Conservation (phyloP, 2,329 filamentous ascomycete genomes). For the Aspergillus persii region DNA sequence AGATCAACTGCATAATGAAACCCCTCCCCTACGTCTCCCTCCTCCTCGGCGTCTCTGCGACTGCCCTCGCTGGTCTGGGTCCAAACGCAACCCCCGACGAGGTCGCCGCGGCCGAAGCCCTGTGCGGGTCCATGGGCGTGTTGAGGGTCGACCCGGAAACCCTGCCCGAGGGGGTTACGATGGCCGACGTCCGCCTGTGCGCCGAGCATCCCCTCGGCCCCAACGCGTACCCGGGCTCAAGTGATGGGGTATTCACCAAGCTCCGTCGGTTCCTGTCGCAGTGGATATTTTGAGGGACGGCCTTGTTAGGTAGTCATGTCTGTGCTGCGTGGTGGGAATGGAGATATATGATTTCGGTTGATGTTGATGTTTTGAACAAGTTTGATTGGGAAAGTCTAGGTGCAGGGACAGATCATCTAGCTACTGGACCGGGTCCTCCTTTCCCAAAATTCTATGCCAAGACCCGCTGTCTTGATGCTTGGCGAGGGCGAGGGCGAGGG, state of each 20-base stretch:
- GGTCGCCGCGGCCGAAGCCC: constrained; percentile 15
- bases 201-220: constrained; percentile 21
- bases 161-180: constrained; percentile 14
- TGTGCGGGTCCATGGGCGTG: constrained; percentile 17
- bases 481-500: too few species aligned
- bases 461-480: too few species aligned
- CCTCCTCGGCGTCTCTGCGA: constrained; percentile 21
- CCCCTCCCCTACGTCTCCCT: constrained; percentile 20
- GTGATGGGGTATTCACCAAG: constrained; percentile 21
- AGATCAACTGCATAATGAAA: constrained; percentile 15
- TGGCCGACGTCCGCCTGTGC: constrained; percentile 18
- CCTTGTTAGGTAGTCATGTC: constrained; percentile 5
- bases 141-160: constrained; percentile 18
- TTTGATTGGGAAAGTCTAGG: not conserved
- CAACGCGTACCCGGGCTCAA: constrained; percentile 19
- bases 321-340: constrained; percentile 8
- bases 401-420: not conserved
- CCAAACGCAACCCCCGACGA: constrained; percentile 18
- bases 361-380: not conserved
- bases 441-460: too few species aligned
- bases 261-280: constrained; percentile 13
- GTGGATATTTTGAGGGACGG: constrained; percentile 18
- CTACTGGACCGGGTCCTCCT: too few species aligned
- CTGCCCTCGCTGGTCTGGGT: constrained; percentile 17
- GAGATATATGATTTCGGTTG: not conserved